A percentile compares a stretch with the other conserved stretches of the same genome.
These are phyloP conservation scores for Arthrobotrys entomopaga DNA, from an alignment of 2,329 filamentous ascomycete species.

Conservation along the genomic window DNA sequence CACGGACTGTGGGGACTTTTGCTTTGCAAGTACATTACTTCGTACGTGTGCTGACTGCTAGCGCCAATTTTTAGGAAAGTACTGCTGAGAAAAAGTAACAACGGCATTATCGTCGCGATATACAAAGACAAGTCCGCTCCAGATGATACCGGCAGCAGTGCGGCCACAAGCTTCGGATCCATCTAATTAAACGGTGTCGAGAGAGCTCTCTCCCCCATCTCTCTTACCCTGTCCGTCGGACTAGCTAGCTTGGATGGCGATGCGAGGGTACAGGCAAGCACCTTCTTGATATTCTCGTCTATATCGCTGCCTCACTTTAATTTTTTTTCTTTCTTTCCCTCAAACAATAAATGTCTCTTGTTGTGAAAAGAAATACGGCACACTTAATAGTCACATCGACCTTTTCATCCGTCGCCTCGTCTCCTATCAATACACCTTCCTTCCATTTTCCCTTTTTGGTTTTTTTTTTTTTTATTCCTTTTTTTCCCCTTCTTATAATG, in stretches of 20 bases:
- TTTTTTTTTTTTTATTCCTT: slow-evolving; percentile 4
- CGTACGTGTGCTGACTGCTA: slow-evolving; percentile 9
- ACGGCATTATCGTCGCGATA: slow-evolving; percentile 58
- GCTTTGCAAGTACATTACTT: neutral
- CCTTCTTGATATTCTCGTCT: slow-evolving; percentile 3
- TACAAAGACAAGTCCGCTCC: slow-evolving; percentile 59
- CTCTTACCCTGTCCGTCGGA: no score
- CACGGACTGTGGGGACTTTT: slow-evolving; percentile 27
- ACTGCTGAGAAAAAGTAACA: slow-evolving; percentile 57
- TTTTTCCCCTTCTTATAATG: neutral
- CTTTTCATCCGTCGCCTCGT: neutral
- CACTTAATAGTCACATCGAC: neutral
- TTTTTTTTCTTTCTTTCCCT: neutral
- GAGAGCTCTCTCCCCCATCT: slow-evolving; percentile 9
- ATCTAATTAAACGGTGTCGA: slow-evolving; percentile 17
- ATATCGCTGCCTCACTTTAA: neutral
- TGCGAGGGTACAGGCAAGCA: neutral
- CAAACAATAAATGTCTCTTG: no score
- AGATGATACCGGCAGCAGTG: slow-evolving; percentile 56
- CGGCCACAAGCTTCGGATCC: slow-evolving; percentile 47
- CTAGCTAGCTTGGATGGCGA: no score
- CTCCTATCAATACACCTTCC: slow-evolving; percentile 8
- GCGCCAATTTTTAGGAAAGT: slow-evolving; percentile 55
- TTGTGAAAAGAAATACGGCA: slow-evolving; percentile 11
- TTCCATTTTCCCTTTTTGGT: slow-evolving; percentile 7